phyloP scores from a whole-genome alignment of 371 early-diverging fungal species.

The Phascolomyces articulosus region DNA sequence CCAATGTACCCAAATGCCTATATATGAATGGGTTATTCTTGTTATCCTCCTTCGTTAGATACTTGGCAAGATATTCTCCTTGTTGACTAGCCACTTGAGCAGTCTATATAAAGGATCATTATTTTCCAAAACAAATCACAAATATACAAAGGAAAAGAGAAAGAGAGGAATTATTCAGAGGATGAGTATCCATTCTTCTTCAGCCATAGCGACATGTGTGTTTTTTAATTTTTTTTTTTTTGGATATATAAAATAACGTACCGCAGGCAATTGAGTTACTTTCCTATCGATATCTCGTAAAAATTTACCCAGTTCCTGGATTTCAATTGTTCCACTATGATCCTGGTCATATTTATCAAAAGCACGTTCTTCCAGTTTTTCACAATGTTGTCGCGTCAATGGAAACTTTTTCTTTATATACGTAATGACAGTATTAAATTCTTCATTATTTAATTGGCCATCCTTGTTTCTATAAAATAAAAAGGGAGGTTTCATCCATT shows the following conservation, averaged over 20 bases:
- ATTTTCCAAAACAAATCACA: too few species aligned
- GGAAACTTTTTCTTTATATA: slow-evolving; percentile 52
- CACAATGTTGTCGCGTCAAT: slow-evolving; percentile 58
- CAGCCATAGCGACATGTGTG: neutral
- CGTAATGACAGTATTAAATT: slow-evolving; percentile 45
- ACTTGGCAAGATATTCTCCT: slow-evolving; percentile 68
- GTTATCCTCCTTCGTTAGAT: slow-evolving; percentile 43
- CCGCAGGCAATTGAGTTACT: slow-evolving; percentile 77
- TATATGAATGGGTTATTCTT: slow-evolving; percentile 62
- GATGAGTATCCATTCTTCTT: too few species aligned
- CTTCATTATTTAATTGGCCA: slow-evolving; percentile 48
- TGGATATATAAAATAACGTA: slow-evolving; percentile 23
- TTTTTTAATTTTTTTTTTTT: neutral
- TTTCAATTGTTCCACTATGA: slow-evolving; percentile 58
- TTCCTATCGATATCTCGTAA: slow-evolving; percentile 65
- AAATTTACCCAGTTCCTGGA: slow-evolving; percentile 63
- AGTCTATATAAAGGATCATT: slow-evolving; percentile 44
- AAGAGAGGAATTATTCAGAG: too few species aligned
- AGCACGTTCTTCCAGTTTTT: slow-evolving; percentile 41
- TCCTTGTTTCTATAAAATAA: slow-evolving; percentile 38
- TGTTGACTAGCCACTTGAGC: slow-evolving; percentile 93
- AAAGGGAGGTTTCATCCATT: neutral
- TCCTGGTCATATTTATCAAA: slow-evolving; percentile 69
- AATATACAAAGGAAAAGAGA: too few species aligned
- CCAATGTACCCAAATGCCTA: slow-evolving; percentile 76